These are phyloP conservation scores for Irpex rosettiformis DNA, from an alignment of 1,284 basidiomycete genomes.

Conservation along the genomic window DNA sequence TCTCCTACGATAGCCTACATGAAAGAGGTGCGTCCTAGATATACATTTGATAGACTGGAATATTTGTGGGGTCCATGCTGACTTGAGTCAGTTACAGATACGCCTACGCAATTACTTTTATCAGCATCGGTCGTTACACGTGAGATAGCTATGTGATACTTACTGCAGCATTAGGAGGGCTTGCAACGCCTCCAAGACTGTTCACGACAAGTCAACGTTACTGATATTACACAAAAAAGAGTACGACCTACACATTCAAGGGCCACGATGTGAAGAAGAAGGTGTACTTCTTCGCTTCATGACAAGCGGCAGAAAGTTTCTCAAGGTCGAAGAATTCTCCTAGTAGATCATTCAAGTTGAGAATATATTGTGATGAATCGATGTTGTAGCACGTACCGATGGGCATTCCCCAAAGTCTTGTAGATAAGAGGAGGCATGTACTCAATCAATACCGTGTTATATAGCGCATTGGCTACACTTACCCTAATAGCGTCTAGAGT, in stretches of 20 bases:
- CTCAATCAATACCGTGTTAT: background rate
- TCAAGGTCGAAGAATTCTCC: slow-evolving; percentile 73
- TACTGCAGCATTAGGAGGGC: slow-evolving; percentile 68
- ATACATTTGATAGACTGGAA: too few species aligned
- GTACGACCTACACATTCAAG: slow-evolving; percentile 53
- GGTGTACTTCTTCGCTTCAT: slow-evolving; percentile 55
- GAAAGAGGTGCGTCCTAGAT: too few species aligned
- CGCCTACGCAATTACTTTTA: background rate
- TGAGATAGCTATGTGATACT: slow-evolving; percentile 24
- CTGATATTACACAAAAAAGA: background rate
- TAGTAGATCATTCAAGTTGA: slow-evolving; percentile 22
- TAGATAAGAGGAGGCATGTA: background rate
- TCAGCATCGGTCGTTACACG: background rate
- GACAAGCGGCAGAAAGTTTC: slow-evolving; percentile 52
- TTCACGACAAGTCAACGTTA: background rate
- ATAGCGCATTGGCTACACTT: background rate
- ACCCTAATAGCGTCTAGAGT: too few species aligned
- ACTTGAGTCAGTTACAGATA: too few species aligned
- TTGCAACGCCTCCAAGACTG: slow-evolving; percentile 63
- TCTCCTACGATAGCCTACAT: too few species aligned
- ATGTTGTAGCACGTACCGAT: slow-evolving; percentile 51
- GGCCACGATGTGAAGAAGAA: slow-evolving; percentile 78
- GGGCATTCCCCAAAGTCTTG: slow-evolving; percentile 62
- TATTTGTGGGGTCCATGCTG: too few species aligned
- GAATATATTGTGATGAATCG: too few species aligned